Evolutionary conservation across 768 basidiomycete species (phyloP), one percentile per base, ranked within the genome.

Genomic region (Auriscalpium microsporum): DNA sequence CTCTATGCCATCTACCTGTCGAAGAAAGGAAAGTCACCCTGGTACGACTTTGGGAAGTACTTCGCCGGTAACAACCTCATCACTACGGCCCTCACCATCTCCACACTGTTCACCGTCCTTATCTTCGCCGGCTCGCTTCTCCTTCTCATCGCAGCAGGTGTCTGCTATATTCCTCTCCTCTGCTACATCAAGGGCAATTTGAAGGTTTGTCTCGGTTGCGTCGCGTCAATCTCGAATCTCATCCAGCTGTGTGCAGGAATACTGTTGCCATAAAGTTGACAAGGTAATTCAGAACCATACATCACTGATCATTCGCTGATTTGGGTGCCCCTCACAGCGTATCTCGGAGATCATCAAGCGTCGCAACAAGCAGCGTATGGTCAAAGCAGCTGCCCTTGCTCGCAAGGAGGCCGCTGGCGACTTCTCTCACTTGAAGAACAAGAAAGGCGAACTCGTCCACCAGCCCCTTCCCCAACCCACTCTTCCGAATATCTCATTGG

Each of bases 251-350:
- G 13, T 60, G 28, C 28, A 91, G 86, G 95, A 99, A 78, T 97
- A 96, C 72, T 91, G 90, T 70, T 97, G 94, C 68, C 92, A 98
- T 76, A 96, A 97, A 71, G 92, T 97, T 50, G 95, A 99, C 75
- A 97, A 97, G 82, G 90, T 91, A 66, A 54, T 64, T 58, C 34
- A 56, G 52, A 5, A 14, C 28, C 34, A 4, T 17, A 48, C 33
- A 35, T 54, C 23, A 17, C 48, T 53, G 19, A 28, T 45, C 36
- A 28, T 14, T 11, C n/a, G 49, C 49, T 36, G 58, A 34, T 10
- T 8, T 48, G 13, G 13, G 45, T 10, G 45, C 40, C 40, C 33
- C 34, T 34, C 64, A 58, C 13, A 93, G 90, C 93, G 95, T 59
- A 97, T 98, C 63, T 81, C 85, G 56, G 90, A 86, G 66, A 84